Evolutionary conservation across 306 rosid genomes (phyloP), one percentile per base, ranked within the genome.

Genomic region (Casuarina equisetifolia): DNA sequence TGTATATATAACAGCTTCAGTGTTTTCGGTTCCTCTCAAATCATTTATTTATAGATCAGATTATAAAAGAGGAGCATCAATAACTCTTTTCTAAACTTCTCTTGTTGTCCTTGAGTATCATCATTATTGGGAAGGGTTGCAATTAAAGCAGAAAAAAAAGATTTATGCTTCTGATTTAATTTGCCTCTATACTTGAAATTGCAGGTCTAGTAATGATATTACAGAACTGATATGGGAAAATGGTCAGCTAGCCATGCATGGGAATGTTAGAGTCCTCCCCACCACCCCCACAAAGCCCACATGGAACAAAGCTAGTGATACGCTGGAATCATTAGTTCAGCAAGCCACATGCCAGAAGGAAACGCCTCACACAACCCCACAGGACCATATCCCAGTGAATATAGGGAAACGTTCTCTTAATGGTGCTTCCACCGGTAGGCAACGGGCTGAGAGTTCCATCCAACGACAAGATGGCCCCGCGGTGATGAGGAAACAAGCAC

Each of bases 301-400:
- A 13, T 82, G 87, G 90, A 73, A 52, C 11, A 82, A 64, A 72
- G 82, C 91, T 81, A 72, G 76, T 48, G 90, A 84, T 9, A 91
- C 94, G 8, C 73, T 91, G 13, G 94, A 91, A 77, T 90, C 92
- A 4, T 44, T 91, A 6, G 94, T 91, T 58, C 80, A 82, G 51
- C 97, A 88, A 70, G 97, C 90, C 50, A 82, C 88, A 39, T 45
- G 59, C 67, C 84, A 84, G 38, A 45, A 50, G 58, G 82, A 70
- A 75, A 79, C 68, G 16, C 66, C 86, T 42, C 74, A 80, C 13
- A 50, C 61, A 55, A 71, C 13, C 39, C 57, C 48, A 16, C 66
- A 69, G 8, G 79, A 35, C 49, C 80, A 68, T 68, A 63, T 69
- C 16, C 76, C 73, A 40, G 67, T 76, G 20, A 76, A 40, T 17